These are phyloP conservation scores for Raddia guianensis DNA, from an alignment of 176 grass and related monocot genomes.

Conservation along the genomic window DNA sequence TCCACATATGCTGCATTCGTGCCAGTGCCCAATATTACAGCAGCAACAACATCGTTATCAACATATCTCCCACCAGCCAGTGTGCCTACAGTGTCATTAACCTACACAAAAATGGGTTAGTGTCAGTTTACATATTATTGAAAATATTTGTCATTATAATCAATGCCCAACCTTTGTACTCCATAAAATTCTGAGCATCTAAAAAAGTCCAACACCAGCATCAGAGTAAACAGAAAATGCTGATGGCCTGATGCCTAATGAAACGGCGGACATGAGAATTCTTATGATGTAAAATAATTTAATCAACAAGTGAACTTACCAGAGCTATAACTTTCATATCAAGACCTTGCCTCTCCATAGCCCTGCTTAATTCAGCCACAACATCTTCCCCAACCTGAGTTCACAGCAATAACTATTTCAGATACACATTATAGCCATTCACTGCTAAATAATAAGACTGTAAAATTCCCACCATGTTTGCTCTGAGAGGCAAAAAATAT, in stretches of 20 bases:
- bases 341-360: constrained; percentile 83
- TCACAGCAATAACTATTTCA: constrained; percentile 37
- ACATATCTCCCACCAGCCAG: constrained; percentile 78
- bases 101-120: constrained; percentile 48
- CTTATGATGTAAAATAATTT: neutral
- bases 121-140: constrained; percentile 3
- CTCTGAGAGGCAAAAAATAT: neutral
- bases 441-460: neutral
- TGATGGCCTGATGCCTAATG: neutral
- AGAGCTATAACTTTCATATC: constrained; percentile 87
- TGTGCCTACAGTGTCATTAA: constrained; percentile 91
- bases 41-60: constrained; percentile 73
- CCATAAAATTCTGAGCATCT: constrained; percentile 4
- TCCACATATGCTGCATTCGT: constrained; percentile 96
- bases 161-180: neutral
- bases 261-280: neutral
- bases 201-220: neutral
- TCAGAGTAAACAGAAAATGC: neutral
- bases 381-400: constrained; percentile 86
- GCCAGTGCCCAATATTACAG: constrained; percentile 93
- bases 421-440: neutral
- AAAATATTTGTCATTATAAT: neutral
- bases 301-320: constrained; percentile 45
- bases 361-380: constrained; percentile 75
- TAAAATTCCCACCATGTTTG: neutral